These are phyloP conservation scores for Aphanomyces euteiches DNA, from an alignment of 352 stramenopile species.

Conservation along the genomic window DNA sequence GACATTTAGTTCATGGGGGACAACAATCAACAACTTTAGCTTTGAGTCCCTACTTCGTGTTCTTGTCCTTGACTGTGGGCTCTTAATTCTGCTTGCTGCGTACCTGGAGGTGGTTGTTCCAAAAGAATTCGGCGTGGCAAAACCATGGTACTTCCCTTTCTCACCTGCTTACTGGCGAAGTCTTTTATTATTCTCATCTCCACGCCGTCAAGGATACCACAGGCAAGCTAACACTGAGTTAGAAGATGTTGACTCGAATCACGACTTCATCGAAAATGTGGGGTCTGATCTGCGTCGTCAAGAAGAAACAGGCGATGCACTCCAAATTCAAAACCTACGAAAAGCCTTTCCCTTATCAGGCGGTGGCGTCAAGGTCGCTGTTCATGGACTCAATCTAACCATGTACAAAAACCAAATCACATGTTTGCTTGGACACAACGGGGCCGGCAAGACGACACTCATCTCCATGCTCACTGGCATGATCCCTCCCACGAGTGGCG, in stretches of 20 bases:
- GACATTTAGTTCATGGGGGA: neutral
- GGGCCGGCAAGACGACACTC: conserved; percentile 87
- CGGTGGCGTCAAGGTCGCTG: conserved; percentile 65
- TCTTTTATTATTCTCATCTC: neutral
- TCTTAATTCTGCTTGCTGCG: conserved; percentile 82
- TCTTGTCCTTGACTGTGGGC: conserved; percentile 82
- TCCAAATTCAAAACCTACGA: conserved; percentile 46
- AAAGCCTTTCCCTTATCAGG: conserved; percentile 73
- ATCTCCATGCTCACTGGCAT: conserved; percentile 90
- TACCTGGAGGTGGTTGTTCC: conserved; percentile 91
- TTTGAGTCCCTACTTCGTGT: conserved; percentile 59
- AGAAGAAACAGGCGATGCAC: conserved; percentile 39
- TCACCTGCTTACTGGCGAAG: conserved; percentile 65
- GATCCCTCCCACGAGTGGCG: conserved; percentile 48
- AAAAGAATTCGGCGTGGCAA: conserved; percentile 81
- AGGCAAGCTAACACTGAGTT: no score
- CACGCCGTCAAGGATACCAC: no score
- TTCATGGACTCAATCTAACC: conserved; percentile 70
- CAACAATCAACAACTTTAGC: conserved; percentile 55
- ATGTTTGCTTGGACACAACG: conserved; percentile 90
- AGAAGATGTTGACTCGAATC: neutral
- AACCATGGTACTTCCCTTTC: conserved; percentile 87
- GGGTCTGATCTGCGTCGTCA: conserved; percentile 42
- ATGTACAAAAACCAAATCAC: conserved; percentile 92
- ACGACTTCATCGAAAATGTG: conserved; percentile 40